Conservation (phyloP, 306 rosid species). For the Ormosia semicastrata region DNA sequence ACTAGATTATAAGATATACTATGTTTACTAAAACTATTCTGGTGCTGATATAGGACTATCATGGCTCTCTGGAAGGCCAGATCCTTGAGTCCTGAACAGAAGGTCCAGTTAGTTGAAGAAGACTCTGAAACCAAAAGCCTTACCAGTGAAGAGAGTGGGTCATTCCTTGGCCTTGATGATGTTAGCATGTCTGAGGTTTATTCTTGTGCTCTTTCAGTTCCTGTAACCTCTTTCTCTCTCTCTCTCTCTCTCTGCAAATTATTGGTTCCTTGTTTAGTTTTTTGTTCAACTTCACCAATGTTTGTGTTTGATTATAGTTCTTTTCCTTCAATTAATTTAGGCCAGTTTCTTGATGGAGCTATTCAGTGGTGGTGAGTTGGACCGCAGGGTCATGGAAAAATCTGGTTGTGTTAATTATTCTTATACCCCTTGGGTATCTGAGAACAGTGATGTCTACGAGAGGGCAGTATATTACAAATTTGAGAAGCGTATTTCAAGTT, state of each 20-base stretch:
- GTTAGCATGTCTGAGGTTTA: conserved; percentile 79
- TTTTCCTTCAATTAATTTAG: conserved; percentile 47
- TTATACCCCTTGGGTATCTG: conserved; percentile 86
- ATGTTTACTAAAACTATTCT: conserved; percentile 22
- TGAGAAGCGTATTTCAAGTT: conserved; percentile 67
- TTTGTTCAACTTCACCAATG: background rate
- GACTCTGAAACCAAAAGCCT: conserved; percentile 64
- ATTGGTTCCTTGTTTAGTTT: background rate
- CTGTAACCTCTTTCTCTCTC: conserved; percentile 54
- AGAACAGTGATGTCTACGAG: conserved; percentile 58
- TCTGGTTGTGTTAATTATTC: conserved; percentile 78
- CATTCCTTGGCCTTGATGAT: conserved; percentile 68
- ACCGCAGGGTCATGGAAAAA: conserved; percentile 74
- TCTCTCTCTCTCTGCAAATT: conserved; percentile 3
- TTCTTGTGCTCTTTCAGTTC: conserved; percentile 54
- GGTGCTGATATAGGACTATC: conserved; percentile 66
- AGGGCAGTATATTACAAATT: conserved; percentile 76
- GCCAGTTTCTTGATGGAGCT: conserved; percentile 69
- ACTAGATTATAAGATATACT: background rate
- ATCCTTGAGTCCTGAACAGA: conserved; percentile 91
- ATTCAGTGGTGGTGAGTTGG: conserved; percentile 80
- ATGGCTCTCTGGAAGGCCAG: conserved; percentile 97
- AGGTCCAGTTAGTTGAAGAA: conserved; percentile 80
- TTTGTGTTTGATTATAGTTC: conserved; percentile 11
- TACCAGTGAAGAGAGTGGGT: conserved; percentile 68